Evolutionary conservation across 805 yeast species (phyloP).

Genomic region (Kuraishia molischiana): DNA sequence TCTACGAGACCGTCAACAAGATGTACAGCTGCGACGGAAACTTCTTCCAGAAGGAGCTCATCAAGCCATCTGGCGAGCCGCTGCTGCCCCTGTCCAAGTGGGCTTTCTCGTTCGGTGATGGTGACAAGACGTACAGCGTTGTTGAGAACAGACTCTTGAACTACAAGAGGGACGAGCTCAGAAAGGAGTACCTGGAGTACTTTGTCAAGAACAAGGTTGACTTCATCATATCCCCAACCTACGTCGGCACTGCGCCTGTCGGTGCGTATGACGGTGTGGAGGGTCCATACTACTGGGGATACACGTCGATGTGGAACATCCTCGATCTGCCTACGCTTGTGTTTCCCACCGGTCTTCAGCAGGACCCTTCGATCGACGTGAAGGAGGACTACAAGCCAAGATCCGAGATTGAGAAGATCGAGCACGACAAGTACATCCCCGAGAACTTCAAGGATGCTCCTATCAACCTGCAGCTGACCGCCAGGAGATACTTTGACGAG

Average conservation of each 20-base stretch:
- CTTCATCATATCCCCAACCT: conserved; percentile 57
- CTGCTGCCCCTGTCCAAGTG: conserved; percentile 52
- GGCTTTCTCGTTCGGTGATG: conserved; percentile 48
- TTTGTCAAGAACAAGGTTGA: conserved; percentile 50
- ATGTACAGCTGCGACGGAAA: conserved; percentile 67
- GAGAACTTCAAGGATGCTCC: conserved; percentile 42
- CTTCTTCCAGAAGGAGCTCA: conserved; percentile 36
- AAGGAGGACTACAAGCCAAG: conserved; percentile 11
- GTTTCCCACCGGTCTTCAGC: conserved; percentile 47
- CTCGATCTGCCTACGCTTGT: conserved; percentile 56
- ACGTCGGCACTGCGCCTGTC: conserved; percentile 63
- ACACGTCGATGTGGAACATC: conserved; percentile 60
- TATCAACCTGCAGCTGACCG: conserved; percentile 41
- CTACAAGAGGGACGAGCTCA: conserved; percentile 43
- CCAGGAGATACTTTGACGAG: conserved; percentile 47
- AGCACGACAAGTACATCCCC: conserved; percentile 35
- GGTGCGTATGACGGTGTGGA: conserved; percentile 34
- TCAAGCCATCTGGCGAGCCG: conserved; percentile 63
- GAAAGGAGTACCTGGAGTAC: conserved; percentile 44
- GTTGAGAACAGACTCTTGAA: conserved; percentile 49
- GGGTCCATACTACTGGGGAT: conserved; percentile 62
- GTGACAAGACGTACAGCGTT: conserved; percentile 34
- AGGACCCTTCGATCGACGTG: conserved; percentile 22
- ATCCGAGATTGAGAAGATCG: conserved; percentile 30
- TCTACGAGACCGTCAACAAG: conserved; percentile 45